Evolutionary conservation across 257 asterid species (phyloP).

Genomic region (Petunia secreta): DNA sequence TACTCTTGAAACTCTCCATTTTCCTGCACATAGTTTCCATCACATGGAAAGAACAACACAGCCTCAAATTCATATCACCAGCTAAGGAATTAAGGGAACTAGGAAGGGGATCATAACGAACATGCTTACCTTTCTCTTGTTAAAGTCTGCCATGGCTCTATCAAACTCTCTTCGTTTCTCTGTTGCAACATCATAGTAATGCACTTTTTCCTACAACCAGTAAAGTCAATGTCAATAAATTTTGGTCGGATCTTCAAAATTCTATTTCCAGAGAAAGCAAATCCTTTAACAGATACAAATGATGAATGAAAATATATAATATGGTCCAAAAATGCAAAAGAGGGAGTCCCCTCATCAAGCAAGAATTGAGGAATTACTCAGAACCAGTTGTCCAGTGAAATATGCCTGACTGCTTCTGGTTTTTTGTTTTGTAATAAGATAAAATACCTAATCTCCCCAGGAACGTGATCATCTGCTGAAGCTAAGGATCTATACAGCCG

Average conservation of each 20-base stretch:
- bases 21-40: conserved; percentile 56
- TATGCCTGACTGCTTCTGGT: neutral
- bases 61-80: neutral
- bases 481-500: neutral
- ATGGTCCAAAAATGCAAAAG: conserved; percentile 11
- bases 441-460: neutral
- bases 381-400: neutral
- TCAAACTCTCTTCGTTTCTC: conserved; percentile 92
- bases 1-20: conserved; percentile 65
- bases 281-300: neutral
- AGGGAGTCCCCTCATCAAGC: neutral
- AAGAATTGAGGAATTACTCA: neutral
- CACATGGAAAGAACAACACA: conserved; percentile 9
- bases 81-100: neutral
- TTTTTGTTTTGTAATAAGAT: neutral
- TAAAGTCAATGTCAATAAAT: conserved; percentile 21
- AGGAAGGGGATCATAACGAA: conserved; percentile 1
- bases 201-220: conserved; percentile 71
- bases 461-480: conserved; percentile 18
- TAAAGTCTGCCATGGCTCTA: conserved; percentile 65
- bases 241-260: neutral
- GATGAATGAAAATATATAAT: neutral
- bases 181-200: conserved; percentile 89
- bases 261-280: conserved; percentile 16
- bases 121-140: conserved; percentile 57